phyloP scores from a whole-genome alignment of 768 basidiomycete species.

The Pleurotus platypus region DNA sequence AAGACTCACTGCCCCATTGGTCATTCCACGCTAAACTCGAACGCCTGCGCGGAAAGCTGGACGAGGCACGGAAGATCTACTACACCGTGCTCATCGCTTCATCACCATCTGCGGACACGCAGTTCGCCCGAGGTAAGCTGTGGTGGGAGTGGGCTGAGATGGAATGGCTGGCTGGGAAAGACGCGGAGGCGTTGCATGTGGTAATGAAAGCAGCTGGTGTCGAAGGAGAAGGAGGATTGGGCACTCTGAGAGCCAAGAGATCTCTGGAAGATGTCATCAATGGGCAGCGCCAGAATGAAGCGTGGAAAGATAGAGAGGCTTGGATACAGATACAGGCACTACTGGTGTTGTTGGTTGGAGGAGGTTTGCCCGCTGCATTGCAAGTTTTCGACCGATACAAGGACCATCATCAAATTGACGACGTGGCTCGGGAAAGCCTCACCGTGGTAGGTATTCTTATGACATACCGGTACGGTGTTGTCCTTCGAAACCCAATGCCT shows the following conservation, averaged over 20 bases:
- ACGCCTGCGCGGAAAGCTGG: slow-evolving; percentile 54
- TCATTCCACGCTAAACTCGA: slow-evolving; percentile 75
- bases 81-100: slow-evolving; percentile 53
- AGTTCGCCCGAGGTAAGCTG: slow-evolving; percentile 38
- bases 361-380: slow-evolving; percentile 34
- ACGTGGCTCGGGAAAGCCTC: slow-evolving; percentile 48
- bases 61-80: slow-evolving; percentile 78
- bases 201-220: slow-evolving; percentile 52
- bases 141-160: slow-evolving; percentile 88
- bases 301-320: slow-evolving; percentile 56
- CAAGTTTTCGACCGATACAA: slow-evolving; percentile 37
- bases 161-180: slow-evolving; percentile 66
- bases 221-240: slow-evolving; percentile 48
- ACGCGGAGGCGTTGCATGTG: slow-evolving; percentile 48
- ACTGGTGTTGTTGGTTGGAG: slow-evolving; percentile 55
- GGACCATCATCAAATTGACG: slow-evolving; percentile 24
- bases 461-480: slow-evolving; percentile 54
- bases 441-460: slow-evolving; percentile 52
- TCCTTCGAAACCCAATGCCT: slow-evolving; percentile 54
- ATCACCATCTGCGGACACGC: slow-evolving; percentile 30
- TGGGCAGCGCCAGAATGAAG: slow-evolving; percentile 16
- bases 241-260: slow-evolving; percentile 61
- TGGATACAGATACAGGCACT: slow-evolving; percentile 68
- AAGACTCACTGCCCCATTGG: slow-evolving; percentile 65
- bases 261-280: slow-evolving; percentile 50